Evolutionary conservation across 1,284 basidiomycete genomes (phyloP).

Genomic region (Ustilago xerochloae): DNA sequence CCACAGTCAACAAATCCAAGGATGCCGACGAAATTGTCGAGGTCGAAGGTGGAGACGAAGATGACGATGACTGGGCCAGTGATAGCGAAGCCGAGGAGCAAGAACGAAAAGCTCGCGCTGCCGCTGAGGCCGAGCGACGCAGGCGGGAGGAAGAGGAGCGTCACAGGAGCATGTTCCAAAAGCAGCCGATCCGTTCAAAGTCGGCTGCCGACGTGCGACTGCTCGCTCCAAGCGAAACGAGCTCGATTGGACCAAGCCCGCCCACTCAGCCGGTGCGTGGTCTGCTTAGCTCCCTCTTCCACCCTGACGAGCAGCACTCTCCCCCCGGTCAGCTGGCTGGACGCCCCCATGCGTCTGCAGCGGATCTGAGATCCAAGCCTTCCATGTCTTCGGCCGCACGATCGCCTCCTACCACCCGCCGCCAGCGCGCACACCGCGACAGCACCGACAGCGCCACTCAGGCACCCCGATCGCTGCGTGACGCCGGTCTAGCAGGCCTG

Average conservation of each 20-base stretch:
- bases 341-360: conserved; percentile 58
- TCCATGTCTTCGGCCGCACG: conserved; percentile 21
- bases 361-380: conserved; percentile 47
- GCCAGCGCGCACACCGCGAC: conserved; percentile 35
- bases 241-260: conserved; percentile 26
- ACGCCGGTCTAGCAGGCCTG: conserved; percentile 34
- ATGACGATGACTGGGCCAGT: conserved; percentile 66
- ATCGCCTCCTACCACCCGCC: conserved; percentile 30
- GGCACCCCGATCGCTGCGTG: conserved; percentile 27
- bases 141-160: conserved; percentile 75
- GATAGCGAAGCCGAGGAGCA: conserved; percentile 66
- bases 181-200: conserved; percentile 73
- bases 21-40: conserved; percentile 31
- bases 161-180: conserved; percentile 80
- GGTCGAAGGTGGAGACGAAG: conserved; percentile 22
- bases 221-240: conserved; percentile 15
- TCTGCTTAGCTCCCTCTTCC: conserved; percentile 64
- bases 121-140: conserved; percentile 67
- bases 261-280: conserved; percentile 52
- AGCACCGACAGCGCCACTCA: conserved; percentile 32
- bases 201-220: conserved; percentile 62
- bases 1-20: conserved; percentile 2
- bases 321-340: conserved; percentile 58
- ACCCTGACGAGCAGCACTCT: conserved; percentile 61
- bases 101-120: conserved; percentile 60